Conservation (phyloP, 2,329 filamentous ascomycete genomes). For the Metarhizium album region DNA sequence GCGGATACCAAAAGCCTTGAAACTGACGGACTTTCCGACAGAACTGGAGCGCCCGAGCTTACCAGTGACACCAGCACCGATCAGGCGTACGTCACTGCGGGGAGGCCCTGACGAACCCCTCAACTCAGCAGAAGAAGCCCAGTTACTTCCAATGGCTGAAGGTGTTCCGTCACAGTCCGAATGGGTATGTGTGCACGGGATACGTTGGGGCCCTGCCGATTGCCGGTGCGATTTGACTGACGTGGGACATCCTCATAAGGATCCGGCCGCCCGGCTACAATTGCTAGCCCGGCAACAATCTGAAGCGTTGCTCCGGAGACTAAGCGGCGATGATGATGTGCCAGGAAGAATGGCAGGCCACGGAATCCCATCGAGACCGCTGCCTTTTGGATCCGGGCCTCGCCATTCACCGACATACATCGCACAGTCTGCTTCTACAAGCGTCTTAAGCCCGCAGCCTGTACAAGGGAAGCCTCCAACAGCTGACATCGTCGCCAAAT, state of each 20-base stretch:
- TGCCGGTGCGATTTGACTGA: conserved; percentile 48
- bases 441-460: conserved; percentile 7
- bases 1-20: conserved; percentile 36
- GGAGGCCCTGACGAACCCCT: conserved; percentile 27
- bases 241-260: conserved; percentile 43
- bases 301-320: conserved; percentile 45
- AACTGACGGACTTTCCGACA: conserved; percentile 78
- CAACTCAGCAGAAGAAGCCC: conserved; percentile 39
- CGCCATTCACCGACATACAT: conserved; percentile 17
- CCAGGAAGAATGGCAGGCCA: conserved; percentile 20
- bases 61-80: conserved; percentile 79
- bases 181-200: conserved; percentile 75
- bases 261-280: conserved; percentile 59
- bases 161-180: conserved; percentile 81
- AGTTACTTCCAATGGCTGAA: conserved; percentile 60
- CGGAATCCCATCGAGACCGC: conserved; percentile 36
- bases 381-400: conserved; percentile 44
- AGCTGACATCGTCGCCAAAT: not conserved
- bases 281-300: conserved; percentile 58
- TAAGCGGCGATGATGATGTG: conserved; percentile 27
- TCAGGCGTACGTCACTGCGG: conserved; percentile 60
- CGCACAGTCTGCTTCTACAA: conserved; percentile 12
- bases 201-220: conserved; percentile 36
- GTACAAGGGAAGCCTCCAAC: not conserved
- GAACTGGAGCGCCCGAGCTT: conserved; percentile 75